These are phyloP conservation scores for Fusarium guadeloupense DNA, from an alignment of 2,329 filamentous ascomycete species.

Conservation along the genomic window DNA sequence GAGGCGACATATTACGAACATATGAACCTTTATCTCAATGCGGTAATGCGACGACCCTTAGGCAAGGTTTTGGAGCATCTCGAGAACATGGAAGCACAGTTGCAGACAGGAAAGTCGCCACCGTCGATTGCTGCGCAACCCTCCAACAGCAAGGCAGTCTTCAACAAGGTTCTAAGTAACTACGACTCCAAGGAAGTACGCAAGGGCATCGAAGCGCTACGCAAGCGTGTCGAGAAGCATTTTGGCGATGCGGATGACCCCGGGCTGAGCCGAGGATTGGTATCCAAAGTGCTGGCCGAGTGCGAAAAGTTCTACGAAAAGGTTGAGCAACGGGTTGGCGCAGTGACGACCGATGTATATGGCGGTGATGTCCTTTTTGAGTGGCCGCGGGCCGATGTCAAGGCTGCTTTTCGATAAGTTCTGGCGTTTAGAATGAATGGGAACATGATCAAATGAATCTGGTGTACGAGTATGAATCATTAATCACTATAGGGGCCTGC, in stretches of 20 bases:
- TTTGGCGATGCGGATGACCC: conserved; percentile 90
- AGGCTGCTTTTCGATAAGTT: conserved; percentile 61
- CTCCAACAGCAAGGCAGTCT: conserved; percentile 81
- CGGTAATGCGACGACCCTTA: conserved; percentile 87
- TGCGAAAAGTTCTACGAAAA: conserved; percentile 71
- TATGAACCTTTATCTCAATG: conserved; percentile 84
- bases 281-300: conserved; percentile 65
- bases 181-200: conserved; percentile 87
- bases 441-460: conserved; percentile 33
- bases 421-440: conserved; percentile 10
- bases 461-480: conserved; percentile 30
- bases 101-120: conserved; percentile 67
- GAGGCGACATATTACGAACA: conserved; percentile 84
- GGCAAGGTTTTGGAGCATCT: conserved; percentile 92
- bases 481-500: conserved; percentile 20
- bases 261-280: conserved; percentile 67
- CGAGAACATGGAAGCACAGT: conserved; percentile 83
- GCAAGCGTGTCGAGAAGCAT: conserved; percentile 95
- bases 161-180: conserved; percentile 83
- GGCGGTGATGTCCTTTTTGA: conserved; percentile 72
- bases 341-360: conserved; percentile 69
- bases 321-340: conserved; percentile 68
- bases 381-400: conserved; percentile 72
- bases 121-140: conserved; percentile 78
- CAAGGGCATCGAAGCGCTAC: conserved; percentile 88